phyloP scores from a whole-genome alignment of 345 rosid species.

The Rhodamnia rubescens region DNA sequence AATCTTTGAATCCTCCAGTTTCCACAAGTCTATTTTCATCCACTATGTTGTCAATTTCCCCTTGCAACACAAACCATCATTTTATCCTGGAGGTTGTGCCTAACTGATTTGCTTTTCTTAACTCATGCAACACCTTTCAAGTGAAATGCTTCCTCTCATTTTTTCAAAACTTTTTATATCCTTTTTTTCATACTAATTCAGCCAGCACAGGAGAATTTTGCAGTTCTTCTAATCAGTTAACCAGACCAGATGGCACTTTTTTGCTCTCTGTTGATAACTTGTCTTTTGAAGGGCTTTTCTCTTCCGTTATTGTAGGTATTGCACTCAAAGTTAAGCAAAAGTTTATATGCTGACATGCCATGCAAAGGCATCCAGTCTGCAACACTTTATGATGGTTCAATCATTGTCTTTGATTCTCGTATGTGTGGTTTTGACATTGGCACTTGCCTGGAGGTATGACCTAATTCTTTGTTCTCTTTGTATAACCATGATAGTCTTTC shows the following conservation, averaged over 20 bases:
- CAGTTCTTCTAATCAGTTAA: not conserved
- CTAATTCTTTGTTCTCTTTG: not conserved
- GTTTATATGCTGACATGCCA: slow-evolving; percentile 11
- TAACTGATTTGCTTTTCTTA: not conserved
- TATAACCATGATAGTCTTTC: not conserved
- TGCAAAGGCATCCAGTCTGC: slow-evolving; percentile 42
- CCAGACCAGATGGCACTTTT: not conserved
- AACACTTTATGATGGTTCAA: slow-evolving; percentile 79
- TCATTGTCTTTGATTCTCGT: slow-evolving; percentile 62
- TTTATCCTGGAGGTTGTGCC: not conserved
- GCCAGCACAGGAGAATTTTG: not conserved
- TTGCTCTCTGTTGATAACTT: not conserved
- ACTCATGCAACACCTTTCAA: not conserved
- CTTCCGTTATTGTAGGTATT: slow-evolving; percentile 43
- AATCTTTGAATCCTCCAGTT: not conserved
- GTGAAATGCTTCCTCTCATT: not conserved
- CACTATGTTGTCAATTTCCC: not conserved
- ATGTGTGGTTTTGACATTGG: slow-evolving; percentile 61
- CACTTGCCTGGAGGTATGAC: slow-evolving; percentile 83
- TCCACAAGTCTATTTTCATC: not conserved
- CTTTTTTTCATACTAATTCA: not conserved
- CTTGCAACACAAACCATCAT: not conserved
- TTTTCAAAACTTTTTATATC: not conserved
- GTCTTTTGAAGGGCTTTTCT: not conserved
- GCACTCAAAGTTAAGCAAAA: slow-evolving; percentile 53